These are phyloP conservation scores for Vitis vinifera DNA, from an alignment of 164 flowering plant genomes.

Conservation along the genomic window ASM3070453v1 NC_081821.1:7998001-7998500, in stretches of 20 bases:
- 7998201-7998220: conserved; percentile 52
- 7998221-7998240: conserved; percentile 51
- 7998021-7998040: conserved; percentile 58
- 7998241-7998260: conserved; percentile 10
- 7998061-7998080: conserved; percentile 76
- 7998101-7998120: conserved; percentile 42
- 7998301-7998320: conserved; percentile 74
- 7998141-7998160: background rate
- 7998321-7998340: conserved; percentile 62
- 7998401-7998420: background rate
- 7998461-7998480: background rate
- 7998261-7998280: conserved; percentile 64
- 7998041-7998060: conserved; percentile 35
- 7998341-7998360: background rate
- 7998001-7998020: conserved; percentile 48
- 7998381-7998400: conserved; percentile 1
- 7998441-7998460: background rate
- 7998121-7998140: conserved; percentile 7
- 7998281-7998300: conserved; percentile 68
- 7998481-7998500: too few species aligned
- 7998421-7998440: too few species aligned
- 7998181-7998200: conserved; percentile 1
- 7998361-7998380: background rate
- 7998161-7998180: background rate
- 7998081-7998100: conserved; percentile 83